Evolutionary conservation across 768 basidiomycete species (phyloP), one percentile per base, ranked within the genome.

Genomic region (Ramaria rubella): DNA sequence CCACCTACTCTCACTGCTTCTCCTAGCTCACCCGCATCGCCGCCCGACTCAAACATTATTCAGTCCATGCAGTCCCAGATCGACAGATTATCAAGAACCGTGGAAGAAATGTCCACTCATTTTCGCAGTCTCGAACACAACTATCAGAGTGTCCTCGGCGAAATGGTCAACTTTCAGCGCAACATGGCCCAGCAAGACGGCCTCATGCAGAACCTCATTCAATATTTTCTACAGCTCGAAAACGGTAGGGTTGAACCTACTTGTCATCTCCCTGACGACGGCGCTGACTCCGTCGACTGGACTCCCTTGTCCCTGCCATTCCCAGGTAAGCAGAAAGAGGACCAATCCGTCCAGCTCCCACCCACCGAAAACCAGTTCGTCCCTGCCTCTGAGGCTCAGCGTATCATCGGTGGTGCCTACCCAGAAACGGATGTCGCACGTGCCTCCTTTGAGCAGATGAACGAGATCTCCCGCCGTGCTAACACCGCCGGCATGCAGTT

Each of bases 131-230:
- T 87, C 14, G 82, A 85, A 64, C 73, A 73, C 52, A 81, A 81
- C 63, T 86, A 87, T 68, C 80, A 84, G 66, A 81, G 79, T 56
- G 81, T 86, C 48, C 78, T 87, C 31, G 75, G 76, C 60, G 86
- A 87, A 69, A 81, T 88, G 76, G 83, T 85, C 64, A 76, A 78
- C 61, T 85, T 86, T 66, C 86, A 87, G 70, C 72, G 80, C 58
- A 82, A 81, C 61, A 81, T 85, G 81, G 87, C 86, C 30, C 85
- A 90, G 70, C 90, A 92, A 73, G 92, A 94, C 62, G 82, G 81
- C 40, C 68, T 92, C 54, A 85, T 90, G 81, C 86, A 90, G 70
- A 82, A 80, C 62, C 66, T 93, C 58, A 85, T 94, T 62, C 82
- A 85, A 57, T 90, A 89, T 72, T 87, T 90, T 69, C 72, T 93